Percentiles rank a stretch among this genome's conserved stretches.
Conservation (phyloP, 179 eudicot species). For the Corrigiola litoralis region DNA sequence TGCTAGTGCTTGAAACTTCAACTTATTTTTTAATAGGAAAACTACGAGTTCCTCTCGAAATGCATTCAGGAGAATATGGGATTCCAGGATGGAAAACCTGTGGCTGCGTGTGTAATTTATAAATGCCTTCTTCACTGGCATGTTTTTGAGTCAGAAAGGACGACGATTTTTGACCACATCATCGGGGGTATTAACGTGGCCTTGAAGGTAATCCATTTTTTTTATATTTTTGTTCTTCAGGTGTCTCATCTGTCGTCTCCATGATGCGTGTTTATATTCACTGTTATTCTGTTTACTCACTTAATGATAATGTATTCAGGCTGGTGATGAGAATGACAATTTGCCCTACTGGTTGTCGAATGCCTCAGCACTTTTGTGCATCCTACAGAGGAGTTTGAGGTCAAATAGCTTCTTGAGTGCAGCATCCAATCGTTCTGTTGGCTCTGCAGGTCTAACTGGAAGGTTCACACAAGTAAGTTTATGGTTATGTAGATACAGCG, state of each 20-base stretch:
- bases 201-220: slow-evolving; percentile 52
- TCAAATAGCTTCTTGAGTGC: slow-evolving; percentile 79
- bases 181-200: slow-evolving; percentile 77
- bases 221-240: background rate
- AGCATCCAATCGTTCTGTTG: slow-evolving; percentile 66
- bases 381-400: slow-evolving; percentile 82
- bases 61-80: slow-evolving; percentile 94
- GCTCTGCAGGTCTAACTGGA: slow-evolving; percentile 58
- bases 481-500: background rate
- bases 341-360: slow-evolving; percentile 97
- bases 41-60: slow-evolving; percentile 67
- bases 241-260: background rate
- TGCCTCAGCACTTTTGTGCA: slow-evolving; percentile 87
- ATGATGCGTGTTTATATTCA: background rate
- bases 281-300: background rate
- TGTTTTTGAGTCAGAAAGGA: slow-evolving; percentile 95
- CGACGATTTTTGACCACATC: slow-evolving; percentile 81
- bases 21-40: slow-evolving; percentile 45
- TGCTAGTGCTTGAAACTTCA: slow-evolving; percentile 13
- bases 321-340: slow-evolving; percentile 63
- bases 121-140: slow-evolving; percentile 94
- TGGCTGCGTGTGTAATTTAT: slow-evolving; percentile 89
- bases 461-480: slow-evolving; percentile 62
- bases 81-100: slow-evolving; percentile 88
- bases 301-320: slow-evolving; percentile 39